Evolutionary conservation across 768 basidiomycete species (phyloP).

Genomic region (Pholiota conissans): DNA sequence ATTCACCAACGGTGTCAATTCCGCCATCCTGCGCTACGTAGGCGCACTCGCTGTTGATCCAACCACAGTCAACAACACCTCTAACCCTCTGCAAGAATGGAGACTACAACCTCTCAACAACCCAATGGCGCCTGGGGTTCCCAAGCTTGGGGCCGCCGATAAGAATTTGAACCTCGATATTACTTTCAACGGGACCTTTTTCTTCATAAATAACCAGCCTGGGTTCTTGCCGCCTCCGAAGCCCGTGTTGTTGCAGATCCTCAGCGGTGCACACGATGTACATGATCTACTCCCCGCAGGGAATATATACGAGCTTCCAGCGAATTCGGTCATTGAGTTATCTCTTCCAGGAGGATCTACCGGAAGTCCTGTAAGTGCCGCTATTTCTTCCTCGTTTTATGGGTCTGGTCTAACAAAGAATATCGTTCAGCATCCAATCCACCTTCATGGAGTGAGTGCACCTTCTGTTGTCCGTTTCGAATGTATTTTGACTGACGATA

Average conservation of each 20-base stretch:
- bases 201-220: neutral
- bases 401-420: neutral
- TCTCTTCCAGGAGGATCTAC: slow-evolving; percentile 39
- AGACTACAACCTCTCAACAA: slow-evolving; percentile 37
- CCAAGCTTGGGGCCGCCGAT: slow-evolving; percentile 40
- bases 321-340: slow-evolving; percentile 48
- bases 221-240: neutral
- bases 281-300: slow-evolving; percentile 40
- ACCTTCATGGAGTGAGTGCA: slow-evolving; percentile 6
- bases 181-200: slow-evolving; percentile 12
- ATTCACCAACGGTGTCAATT: slow-evolving; percentile 33
- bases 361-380: slow-evolving; percentile 30
- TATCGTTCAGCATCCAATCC: slow-evolving; percentile 8
- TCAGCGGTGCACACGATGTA: slow-evolving; percentile 41
- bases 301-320: slow-evolving; percentile 42
- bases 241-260: slow-evolving; percentile 22
- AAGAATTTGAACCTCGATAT: slow-evolving; percentile 36
- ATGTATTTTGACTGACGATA: neutral
- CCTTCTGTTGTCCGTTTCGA: neutral
- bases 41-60: slow-evolving; percentile 49
- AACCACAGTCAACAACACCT: slow-evolving; percentile 24
- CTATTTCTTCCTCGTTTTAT: neutral
- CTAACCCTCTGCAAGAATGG: slow-evolving; percentile 35
- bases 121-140: slow-evolving; percentile 29
- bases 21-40: slow-evolving; percentile 50